Percentiles rank a stretch among this genome's conserved stretches.
Evolutionary conservation across 768 basidiomycete species (phyloP).

Genomic region (Rhodotorula toruloides): DNA sequence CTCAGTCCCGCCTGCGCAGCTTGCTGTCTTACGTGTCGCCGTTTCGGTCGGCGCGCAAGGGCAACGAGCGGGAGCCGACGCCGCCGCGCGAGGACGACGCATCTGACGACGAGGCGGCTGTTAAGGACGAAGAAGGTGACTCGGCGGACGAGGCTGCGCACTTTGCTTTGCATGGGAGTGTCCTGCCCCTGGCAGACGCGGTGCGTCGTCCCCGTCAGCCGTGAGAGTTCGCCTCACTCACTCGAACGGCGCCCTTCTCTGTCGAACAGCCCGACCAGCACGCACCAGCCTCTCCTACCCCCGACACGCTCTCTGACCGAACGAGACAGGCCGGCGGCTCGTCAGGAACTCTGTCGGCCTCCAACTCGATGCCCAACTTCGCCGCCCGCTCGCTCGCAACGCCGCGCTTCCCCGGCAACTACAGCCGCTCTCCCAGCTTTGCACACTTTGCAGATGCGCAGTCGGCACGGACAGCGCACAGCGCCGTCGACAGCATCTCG

Average conservation of each 20-base stretch:
- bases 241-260: too few species aligned
- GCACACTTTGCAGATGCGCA: neutral
- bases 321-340: neutral
- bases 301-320: neutral
- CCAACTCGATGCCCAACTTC: neutral
- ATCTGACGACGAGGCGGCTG: neutral
- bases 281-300: conserved; percentile 22
- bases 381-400: conserved; percentile 1
- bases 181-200: neutral
- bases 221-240: too few species aligned
- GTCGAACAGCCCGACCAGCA: neutral
- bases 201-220: neutral
- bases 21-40: conserved; percentile 32
- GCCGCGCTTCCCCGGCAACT: neutral
- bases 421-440: conserved; percentile 16
- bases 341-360: too few species aligned
- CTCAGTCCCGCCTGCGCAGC: conserved; percentile 22
- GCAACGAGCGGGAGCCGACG: neutral
- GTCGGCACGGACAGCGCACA: neutral
- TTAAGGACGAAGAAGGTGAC: conserved; percentile 1
- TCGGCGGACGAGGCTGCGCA: conserved; percentile 10
- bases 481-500: neutral
- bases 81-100: conserved; percentile 2
- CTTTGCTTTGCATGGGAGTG: conserved; percentile 14
- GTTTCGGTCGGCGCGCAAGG: conserved; percentile 8